Evolutionary conservation across 1,284 basidiomycete species (phyloP), one percentile per base, ranked within the genome.

Genomic region (Puccinia horiana): DNA sequence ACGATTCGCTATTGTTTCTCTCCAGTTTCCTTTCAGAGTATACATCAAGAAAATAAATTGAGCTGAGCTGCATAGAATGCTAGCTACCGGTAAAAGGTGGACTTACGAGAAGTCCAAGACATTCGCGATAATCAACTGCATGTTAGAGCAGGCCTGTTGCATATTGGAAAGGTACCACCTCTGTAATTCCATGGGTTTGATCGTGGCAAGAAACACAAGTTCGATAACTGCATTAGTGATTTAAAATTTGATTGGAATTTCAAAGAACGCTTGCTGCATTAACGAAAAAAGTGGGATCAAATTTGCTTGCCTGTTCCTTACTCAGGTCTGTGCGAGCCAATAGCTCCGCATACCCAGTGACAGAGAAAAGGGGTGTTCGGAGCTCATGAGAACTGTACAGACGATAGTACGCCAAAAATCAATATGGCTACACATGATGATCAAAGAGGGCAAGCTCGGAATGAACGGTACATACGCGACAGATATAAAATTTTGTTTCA

Each of bases 401-500:
- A 67, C n/a, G 23, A 54, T 23, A 32, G 32, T 23, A n/a, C 37
- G 40, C 20, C 11, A 12, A 32, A 47, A 44, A 18, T 72, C 8
- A 40, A 44, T 26, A 29, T 76, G 47, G 18, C 12, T 5, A 52
- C 23, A 54, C 8, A 23, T 35, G 9, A 67, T n/a, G 18, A 32
- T 29, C 26, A n/a, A 29, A 26, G 29, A 44, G 40, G 23, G 35
- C 63, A 83, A 74, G 52, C 69, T 18, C 14, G 52, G n/a, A 23
- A 12, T 75, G 47, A 78, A 76, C 47, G 82, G 75, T 67, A 82
- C 83, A 56, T 72, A 83, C 37, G 84, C 84, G 26, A 84, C 84
- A 40, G 83, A 83, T 76, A 84, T 84, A 61, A 84, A 84, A 40
- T 84, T 83, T 69, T 82, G 83, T 78, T 84, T 84, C 77, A 83